Evolutionary conservation across 2,329 filamentous ascomycete genomes (phyloP), one percentile per base, ranked within the genome.

Genomic region (Hortaea sp.): DNA sequence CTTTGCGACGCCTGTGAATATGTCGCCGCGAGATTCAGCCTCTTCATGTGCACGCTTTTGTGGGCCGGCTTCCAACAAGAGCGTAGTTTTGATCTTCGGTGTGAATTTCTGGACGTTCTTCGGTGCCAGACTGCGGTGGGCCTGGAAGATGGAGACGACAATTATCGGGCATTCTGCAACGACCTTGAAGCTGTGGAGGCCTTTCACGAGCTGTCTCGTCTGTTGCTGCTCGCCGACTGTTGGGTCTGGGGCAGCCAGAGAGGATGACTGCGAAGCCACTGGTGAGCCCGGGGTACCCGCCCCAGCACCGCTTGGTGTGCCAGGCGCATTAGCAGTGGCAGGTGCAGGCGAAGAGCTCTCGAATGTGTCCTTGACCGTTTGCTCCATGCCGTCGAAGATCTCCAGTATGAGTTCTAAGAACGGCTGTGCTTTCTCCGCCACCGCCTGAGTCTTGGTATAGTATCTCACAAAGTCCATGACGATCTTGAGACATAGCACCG

Each of bases 171-270:
- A 98, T 65, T 99, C 92, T 1, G 90, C 88, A 4, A 98, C 77
- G 27, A 98, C 90, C 66, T 97, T 98, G 77, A 99, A 98, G 1
- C 92, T 98, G 63, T 95, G 88, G 87, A 95, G 95, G 29, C 92
- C 92, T 66, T 88, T 94, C 45, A 89, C 72, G 31, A 98, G 68
- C 42, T 87, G 84, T 48, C 89, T 81, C 46, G 79, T 84, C 61
- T 90, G 87, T 38, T 57, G 55, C 58, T 88, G 84, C 57, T 95
- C 89, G 10, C 81, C 77, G 5, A 82, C 87, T 20, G 20, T 20
- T 20, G 20, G 20, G 43, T 95, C 77, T 52, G 97, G 92, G 12
- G 83, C 61, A 27, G 64, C 55, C 13, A 52, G 46, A 10, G 55
- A 41, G 9, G 57, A 52, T 6, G 57, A 53, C 28, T 58, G 55